Evolutionary conservation across 2,329 filamentous ascomycete genomes (phyloP).

Genomic region (Davidsoniella virescens): DNA sequence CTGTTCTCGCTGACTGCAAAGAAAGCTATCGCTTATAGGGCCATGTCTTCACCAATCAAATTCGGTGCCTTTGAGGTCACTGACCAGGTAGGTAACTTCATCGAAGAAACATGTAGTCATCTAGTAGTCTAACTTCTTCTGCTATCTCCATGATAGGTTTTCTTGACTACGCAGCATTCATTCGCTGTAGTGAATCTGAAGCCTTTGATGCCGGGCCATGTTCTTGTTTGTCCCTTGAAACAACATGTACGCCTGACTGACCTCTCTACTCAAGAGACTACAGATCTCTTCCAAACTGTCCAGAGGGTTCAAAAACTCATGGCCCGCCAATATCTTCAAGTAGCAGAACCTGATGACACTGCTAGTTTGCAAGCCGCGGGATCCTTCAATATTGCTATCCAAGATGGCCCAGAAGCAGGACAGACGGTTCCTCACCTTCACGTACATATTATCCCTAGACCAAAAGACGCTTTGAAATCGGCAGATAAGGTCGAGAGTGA

Average conservation of each 20-base stretch:
- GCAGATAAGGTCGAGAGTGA: conserved; percentile 28
- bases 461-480: conserved; percentile 29
- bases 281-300: conserved; percentile 75
- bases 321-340: conserved; percentile 35
- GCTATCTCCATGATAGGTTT: conserved; percentile 44
- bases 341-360: conserved; percentile 20
- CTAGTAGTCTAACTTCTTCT: not conserved
- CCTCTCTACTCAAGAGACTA: conserved; percentile 52
- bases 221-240: conserved; percentile 64
- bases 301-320: conserved; percentile 70
- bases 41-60: conserved; percentile 26
- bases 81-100: conserved; percentile 36
- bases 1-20: too few species aligned
- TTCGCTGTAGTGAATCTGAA: conserved; percentile 93
- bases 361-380: conserved; percentile 32
- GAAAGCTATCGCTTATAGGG: too few species aligned
- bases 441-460: conserved; percentile 74
- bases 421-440: conserved; percentile 93
- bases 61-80: conserved; percentile 69
- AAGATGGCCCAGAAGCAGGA: conserved; percentile 77
- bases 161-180: conserved; percentile 61
- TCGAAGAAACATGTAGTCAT: conserved; percentile 4
- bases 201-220: conserved; percentile 80
- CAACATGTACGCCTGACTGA: conserved; percentile 60
- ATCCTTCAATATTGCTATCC: conserved; percentile 85